These are phyloP conservation scores for Cyamopsis tetragonoloba DNA, from an alignment of 306 rosid species.

Conservation along the genomic window DNA sequence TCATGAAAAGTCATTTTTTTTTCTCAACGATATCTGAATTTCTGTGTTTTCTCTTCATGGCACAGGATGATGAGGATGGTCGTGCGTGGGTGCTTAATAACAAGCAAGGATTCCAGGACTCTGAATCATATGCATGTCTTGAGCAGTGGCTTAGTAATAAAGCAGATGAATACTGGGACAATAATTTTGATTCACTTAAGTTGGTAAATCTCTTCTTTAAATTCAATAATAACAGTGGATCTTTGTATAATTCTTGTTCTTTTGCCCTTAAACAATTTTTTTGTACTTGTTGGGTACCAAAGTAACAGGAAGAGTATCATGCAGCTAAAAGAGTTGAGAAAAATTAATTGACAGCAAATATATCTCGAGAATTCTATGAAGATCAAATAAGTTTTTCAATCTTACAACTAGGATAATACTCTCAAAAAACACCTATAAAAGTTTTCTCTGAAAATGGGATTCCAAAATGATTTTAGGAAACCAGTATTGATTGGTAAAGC, in stretches of 20 bases:
- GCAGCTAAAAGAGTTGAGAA: too few relatives aligned
- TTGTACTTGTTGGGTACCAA: too few relatives aligned
- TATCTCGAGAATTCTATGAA: too few relatives aligned
- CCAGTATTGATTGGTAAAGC: too few relatives aligned
- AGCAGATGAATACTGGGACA: constrained; percentile 49
- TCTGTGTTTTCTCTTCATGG: constrained; percentile 8
- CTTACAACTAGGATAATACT: too few relatives aligned
- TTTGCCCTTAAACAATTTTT: background rate
- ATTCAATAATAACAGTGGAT: background rate
- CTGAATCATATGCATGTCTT: constrained; percentile 42
- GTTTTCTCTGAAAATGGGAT: too few relatives aligned
- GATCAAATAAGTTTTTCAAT: too few relatives aligned
- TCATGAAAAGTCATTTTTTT: background rate
- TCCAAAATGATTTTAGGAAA: too few relatives aligned
- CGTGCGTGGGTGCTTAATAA: constrained; percentile 56
- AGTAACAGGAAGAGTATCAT: too few relatives aligned
- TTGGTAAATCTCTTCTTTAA: constrained; percentile 34
- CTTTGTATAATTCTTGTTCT: background rate
- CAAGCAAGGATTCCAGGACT: constrained; percentile 66
- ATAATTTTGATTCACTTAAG: constrained; percentile 35
- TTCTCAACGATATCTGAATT: constrained; percentile 21
- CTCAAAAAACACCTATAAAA: too few relatives aligned
- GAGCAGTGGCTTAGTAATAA: constrained; percentile 48
- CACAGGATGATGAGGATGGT: constrained; percentile 40
- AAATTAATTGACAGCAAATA: too few relatives aligned